Evolutionary conservation across 1,284 basidiomycete species (phyloP).

Genomic region (Golubevia pallescens): DNA sequence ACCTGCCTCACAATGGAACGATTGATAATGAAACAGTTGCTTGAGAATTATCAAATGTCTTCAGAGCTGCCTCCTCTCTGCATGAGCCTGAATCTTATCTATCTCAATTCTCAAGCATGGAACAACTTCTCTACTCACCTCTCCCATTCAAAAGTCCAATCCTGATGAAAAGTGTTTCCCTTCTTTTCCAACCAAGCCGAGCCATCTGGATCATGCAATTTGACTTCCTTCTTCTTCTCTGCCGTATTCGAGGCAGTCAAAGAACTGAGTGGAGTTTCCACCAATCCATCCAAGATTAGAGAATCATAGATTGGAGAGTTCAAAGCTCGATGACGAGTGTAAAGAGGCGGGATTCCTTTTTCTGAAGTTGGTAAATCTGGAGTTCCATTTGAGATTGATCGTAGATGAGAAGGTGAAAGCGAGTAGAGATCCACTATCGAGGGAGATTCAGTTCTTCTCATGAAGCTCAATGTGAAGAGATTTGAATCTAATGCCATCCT

Average conservation of each 20-base stretch:
- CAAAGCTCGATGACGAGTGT: conserved; percentile 30
- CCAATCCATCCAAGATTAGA: conserved; percentile 29
- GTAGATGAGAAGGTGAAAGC: background rate
- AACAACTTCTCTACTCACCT: no score
- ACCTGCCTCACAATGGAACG: no score
- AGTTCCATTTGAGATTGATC: conserved; percentile 4
- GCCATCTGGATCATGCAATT: conserved; percentile 29
- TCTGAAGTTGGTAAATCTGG: background rate
- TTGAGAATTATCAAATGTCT: no score
- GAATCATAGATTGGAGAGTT: conserved; percentile 25
- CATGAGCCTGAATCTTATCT: no score
- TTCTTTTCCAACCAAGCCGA: conserved; percentile 22
- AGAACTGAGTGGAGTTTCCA: conserved; percentile 24
- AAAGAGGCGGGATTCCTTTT: conserved; percentile 14
- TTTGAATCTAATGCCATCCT: conserved; percentile 33
- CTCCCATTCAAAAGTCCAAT: conserved; percentile 34
- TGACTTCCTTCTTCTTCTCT: conserved; percentile 18
- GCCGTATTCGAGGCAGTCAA: conserved; percentile 12
- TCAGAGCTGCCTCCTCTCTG: no score
- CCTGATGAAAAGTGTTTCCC: conserved; percentile 32
- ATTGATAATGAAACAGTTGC: no score
- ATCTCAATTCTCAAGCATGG: no score
- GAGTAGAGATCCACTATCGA: conserved; percentile 7
- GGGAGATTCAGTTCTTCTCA: background rate
- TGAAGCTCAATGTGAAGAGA: conserved; percentile 36